These are phyloP conservation scores for Populus ilicifolia DNA, from an alignment of 345 rosid species.

Conservation along the genomic window DNA sequence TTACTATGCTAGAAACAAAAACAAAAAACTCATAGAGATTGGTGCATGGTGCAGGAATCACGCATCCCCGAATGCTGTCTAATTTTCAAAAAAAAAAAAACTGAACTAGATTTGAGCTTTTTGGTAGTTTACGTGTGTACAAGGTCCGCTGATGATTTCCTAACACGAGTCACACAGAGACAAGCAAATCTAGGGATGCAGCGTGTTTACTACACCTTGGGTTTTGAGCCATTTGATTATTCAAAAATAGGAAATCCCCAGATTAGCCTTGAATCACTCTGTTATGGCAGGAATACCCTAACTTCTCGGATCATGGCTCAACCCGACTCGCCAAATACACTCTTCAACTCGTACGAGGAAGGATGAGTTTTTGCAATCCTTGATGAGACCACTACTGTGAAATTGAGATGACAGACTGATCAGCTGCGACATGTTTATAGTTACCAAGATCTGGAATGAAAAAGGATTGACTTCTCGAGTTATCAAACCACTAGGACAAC, in stretches of 20 bases:
- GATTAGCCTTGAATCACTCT: neutral
- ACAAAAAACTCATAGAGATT: neutral
- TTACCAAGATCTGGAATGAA: no score
- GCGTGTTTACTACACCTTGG: neutral
- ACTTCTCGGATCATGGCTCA: no score
- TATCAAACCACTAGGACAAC: no score
- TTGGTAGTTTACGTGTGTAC: neutral
- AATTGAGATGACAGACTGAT: no score
- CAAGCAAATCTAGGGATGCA: conserved; percentile 7
- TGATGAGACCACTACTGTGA: no score
- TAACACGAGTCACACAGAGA: conserved; percentile 17
- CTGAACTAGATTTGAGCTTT: neutral
- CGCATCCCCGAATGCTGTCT: conserved; percentile 16
- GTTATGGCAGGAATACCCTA: no score
- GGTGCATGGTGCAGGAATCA: neutral
- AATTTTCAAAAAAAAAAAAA: conserved; percentile 6
- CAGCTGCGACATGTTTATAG: no score
- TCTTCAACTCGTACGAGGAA: no score
- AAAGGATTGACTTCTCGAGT: no score
- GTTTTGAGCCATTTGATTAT: neutral
- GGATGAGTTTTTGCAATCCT: no score
- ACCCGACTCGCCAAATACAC: no score
- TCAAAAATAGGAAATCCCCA: neutral
- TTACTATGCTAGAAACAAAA: no score
- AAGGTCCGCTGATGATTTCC: neutral